These are phyloP conservation scores for Scopulariopsis brevicaulis DNA, from an alignment of 2,329 filamentous ascomycete genomes.

Conservation along the genomic window DNA sequence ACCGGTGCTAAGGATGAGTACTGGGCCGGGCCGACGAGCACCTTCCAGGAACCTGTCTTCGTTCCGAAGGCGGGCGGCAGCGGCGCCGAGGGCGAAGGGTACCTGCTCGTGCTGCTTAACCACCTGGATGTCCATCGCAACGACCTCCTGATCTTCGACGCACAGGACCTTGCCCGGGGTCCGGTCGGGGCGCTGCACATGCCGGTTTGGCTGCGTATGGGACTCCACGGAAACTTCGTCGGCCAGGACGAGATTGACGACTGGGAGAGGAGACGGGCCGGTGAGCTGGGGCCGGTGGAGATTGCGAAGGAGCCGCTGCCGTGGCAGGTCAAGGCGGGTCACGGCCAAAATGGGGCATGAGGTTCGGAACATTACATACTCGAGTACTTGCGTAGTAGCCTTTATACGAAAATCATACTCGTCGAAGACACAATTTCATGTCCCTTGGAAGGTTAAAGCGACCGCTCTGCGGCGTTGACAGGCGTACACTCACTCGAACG, in stretches of 20 bases:
- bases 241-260: conserved; percentile 27
- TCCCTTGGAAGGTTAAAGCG: too few relatives aligned
- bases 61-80: conserved; percentile 27
- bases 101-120: conserved; percentile 32
- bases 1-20: conserved; percentile 26
- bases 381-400: background rate
- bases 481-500: too few relatives aligned
- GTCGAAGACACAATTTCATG: too few relatives aligned
- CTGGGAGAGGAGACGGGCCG: conserved; percentile 23
- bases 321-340: conserved; percentile 19
- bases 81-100: conserved; percentile 34
- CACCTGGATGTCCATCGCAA: conserved; percentile 31
- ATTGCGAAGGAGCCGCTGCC: conserved; percentile 22
- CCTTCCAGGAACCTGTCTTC: conserved; percentile 42
- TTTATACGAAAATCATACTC: too few relatives aligned
- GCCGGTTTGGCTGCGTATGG: conserved; percentile 26
- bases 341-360: background rate
- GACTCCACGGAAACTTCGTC: conserved; percentile 31
- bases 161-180: conserved; percentile 21
- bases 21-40: conserved; percentile 29
- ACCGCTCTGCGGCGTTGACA: too few relatives aligned
- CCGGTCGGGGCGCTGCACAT: conserved; percentile 27
- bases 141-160: conserved; percentile 30
- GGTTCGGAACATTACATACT: background rate
- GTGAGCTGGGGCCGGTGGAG: conserved; percentile 25